Percentiles rank a stretch among this genome's conserved stretches.
Conservation (phyloP, 106 monocot genomes). For the Alisma plantagoaquatica region DNA sequence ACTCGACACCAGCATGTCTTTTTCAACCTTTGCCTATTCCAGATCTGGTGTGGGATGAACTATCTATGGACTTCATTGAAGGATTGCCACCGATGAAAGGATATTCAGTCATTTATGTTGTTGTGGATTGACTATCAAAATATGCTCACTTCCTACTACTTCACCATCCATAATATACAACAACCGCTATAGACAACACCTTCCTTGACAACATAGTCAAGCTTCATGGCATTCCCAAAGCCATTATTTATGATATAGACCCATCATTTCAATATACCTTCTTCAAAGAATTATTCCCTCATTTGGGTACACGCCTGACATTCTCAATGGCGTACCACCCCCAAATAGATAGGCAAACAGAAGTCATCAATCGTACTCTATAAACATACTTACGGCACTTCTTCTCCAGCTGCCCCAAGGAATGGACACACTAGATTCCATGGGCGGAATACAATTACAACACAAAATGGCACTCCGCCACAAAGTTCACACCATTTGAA, state of each 20-base stretch:
- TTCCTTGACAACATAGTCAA: neutral
- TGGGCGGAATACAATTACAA: conserved; percentile 3
- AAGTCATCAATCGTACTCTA: neutral
- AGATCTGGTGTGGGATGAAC: neutral
- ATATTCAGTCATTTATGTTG: neutral
- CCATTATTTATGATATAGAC: neutral
- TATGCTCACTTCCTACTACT: neutral
- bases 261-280: neutral
- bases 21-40: neutral
- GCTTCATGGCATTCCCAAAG: neutral
- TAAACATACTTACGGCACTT: neutral
- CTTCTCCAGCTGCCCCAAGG: neutral
- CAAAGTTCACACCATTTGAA: too few relatives aligned
- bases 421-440: neutral
- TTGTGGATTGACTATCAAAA: neutral
- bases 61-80: conserved; percentile 2
- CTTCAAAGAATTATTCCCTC: too few relatives aligned
- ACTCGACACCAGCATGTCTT: neutral
- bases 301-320: too few relatives aligned
- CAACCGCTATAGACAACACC: neutral
- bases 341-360: neutral
- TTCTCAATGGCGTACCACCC: neutral
- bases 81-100: neutral
- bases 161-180: neutral
- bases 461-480: too few relatives aligned